Conservation (phyloP, 2,329 filamentous ascomycete genomes). For the Rosellinia necatrix region DNA sequence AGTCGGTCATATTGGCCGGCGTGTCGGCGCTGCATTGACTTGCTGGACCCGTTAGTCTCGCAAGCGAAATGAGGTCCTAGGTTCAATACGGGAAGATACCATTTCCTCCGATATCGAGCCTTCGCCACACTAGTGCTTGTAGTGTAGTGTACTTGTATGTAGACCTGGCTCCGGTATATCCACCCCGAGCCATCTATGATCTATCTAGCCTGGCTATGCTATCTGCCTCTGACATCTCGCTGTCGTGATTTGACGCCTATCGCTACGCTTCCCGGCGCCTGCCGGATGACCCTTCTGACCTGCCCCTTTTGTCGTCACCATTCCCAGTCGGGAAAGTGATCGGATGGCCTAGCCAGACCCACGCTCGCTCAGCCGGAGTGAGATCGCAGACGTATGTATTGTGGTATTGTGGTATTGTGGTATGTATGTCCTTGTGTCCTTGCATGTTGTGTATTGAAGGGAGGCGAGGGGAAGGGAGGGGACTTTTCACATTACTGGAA, state of each 20-base stretch:
- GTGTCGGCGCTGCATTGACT: neutral
- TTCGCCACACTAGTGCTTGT: no score
- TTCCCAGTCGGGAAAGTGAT: constrained; percentile 26
- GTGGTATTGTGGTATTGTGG: no score
- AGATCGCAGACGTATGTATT: no score
- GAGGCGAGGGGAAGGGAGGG: no score
- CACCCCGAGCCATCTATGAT: no score
- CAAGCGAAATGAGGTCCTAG: constrained; percentile 16
- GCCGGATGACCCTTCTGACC: constrained; percentile 1
- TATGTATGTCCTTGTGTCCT: no score
- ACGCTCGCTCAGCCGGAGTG: neutral
- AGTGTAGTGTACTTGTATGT: no score
- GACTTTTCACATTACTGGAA: neutral
- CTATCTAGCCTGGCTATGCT: no score
- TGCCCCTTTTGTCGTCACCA: constrained; percentile 20
- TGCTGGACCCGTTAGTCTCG: constrained; percentile 5
- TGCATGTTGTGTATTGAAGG: no score
- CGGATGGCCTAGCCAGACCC: neutral
- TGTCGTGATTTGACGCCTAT: neutral
- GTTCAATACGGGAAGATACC: constrained; percentile 10
- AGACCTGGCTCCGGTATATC: no score
- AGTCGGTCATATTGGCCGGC: no score
- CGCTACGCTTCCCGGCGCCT: constrained; percentile 9
- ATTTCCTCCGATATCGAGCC: no score
- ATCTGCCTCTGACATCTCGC: neutral